Conservation (phyloP, 1,284 basidiomycete genomes). For the Lentinus polychrous region DNA sequence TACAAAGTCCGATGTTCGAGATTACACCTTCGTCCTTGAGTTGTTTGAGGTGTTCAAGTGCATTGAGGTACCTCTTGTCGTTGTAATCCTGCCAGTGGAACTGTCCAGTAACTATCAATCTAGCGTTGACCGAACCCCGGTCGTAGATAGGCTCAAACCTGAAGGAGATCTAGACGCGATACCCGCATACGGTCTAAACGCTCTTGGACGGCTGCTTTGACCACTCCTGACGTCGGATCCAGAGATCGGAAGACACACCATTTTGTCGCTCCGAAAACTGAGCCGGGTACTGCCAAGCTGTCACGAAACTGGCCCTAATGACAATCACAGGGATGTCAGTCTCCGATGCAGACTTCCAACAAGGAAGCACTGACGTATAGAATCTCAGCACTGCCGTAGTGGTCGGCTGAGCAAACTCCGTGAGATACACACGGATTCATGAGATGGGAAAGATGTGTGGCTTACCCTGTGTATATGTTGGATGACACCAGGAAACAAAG, state of each 20-base stretch:
- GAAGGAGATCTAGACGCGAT: slow-evolving; percentile 57
- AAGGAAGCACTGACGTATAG: slow-evolving; percentile 52
- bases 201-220: slow-evolving; percentile 59
- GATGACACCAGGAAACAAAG: no score
- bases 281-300: slow-evolving; percentile 32
- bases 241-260: slow-evolving; percentile 71
- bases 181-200: slow-evolving; percentile 50
- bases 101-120: slow-evolving; percentile 27
- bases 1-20: slow-evolving; percentile 65
- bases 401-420: slow-evolving; percentile 50
- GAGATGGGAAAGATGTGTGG: neutral
- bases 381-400: slow-evolving; percentile 75
- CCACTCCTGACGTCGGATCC: slow-evolving; percentile 44
- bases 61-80: slow-evolving; percentile 64
- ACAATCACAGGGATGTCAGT: neutral
- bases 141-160: slow-evolving; percentile 32
- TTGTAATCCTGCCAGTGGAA: slow-evolving; percentile 80
- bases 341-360: neutral
- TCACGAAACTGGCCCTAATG: slow-evolving; percentile 61
- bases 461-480: neutral
- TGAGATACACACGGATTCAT: neutral
- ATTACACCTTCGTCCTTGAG: slow-evolving; percentile 57
- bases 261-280: slow-evolving; percentile 67
- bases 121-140: neutral
- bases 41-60: slow-evolving; percentile 52